phyloP scores from a whole-genome alignment of 2,329 filamentous ascomycete genomes.

The Diaporthe sp. region DNA sequence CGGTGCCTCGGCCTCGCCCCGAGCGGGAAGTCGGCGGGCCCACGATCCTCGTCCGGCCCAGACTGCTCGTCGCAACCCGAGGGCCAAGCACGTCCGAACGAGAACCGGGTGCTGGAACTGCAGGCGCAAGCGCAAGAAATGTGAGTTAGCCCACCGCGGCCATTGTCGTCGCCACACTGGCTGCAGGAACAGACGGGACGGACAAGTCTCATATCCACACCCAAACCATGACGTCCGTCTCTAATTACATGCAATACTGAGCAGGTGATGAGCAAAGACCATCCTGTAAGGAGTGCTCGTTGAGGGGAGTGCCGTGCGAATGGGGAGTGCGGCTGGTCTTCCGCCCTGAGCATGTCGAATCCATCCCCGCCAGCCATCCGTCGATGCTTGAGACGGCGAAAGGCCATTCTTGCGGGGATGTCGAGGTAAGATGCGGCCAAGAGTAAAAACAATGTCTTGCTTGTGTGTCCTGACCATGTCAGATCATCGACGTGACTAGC shows the following conservation, averaged over 20 bases:
- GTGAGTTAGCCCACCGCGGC: conserved; percentile 2
- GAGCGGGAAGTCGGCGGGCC: neutral
- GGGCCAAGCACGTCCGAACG: conserved; percentile 12
- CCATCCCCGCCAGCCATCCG: conserved; percentile 14
- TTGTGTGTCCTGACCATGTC: neutral
- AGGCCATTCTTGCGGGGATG: neutral
- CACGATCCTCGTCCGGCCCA: conserved; percentile 7
- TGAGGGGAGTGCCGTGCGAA: conserved; percentile 19
- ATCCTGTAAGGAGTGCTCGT: conserved; percentile 18
- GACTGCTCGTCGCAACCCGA: conserved; percentile 8
- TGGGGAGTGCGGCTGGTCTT: conserved; percentile 18
- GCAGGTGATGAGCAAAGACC: conserved; percentile 18
- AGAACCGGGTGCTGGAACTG: conserved; percentile 21
- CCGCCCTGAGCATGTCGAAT: conserved; percentile 21
- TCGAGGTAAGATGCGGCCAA: neutral
- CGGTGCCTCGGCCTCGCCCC: neutral
- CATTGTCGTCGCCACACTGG: neutral
- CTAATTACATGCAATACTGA: neutral
- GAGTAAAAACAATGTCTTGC: too few species aligned
- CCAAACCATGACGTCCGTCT: neutral
- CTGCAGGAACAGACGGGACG: neutral
- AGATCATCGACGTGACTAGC: conserved; percentile 18
- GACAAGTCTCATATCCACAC: neutral
- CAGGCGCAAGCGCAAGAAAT: conserved; percentile 25
- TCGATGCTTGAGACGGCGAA: conserved; percentile 18